Evolutionary conservation across 371 early-diverging fungal genomes (phyloP).

Genomic region (Homolaphlyctis polyrhiza): DNA sequence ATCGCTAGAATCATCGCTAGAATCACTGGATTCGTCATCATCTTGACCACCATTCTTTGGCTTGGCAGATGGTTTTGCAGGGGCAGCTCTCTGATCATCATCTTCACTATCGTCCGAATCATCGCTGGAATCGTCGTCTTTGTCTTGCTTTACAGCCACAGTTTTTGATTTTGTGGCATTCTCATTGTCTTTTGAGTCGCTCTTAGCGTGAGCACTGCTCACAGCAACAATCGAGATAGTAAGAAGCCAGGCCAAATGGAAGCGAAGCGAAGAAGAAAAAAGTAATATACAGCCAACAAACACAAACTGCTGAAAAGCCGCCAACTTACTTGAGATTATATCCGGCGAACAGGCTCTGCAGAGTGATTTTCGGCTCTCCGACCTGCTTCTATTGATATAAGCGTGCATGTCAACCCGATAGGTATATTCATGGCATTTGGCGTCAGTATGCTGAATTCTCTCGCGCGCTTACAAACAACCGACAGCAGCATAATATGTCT

Average conservation of each 20-base stretch:
- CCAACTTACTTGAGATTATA: background rate
- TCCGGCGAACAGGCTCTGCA: background rate
- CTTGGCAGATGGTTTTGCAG: slow-evolving; percentile 16
- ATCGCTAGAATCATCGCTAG: slow-evolving; percentile 15
- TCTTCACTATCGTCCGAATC: background rate
- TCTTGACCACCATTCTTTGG: slow-evolving; percentile 4
- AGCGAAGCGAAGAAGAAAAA: background rate
- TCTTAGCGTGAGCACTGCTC: background rate
- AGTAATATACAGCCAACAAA: background rate
- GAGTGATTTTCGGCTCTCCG: too few species aligned
- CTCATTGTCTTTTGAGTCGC: background rate
- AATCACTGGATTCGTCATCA: slow-evolving; percentile 8
- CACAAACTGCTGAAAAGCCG: too few species aligned
- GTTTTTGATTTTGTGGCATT: too few species aligned
- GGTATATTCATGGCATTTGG: background rate
- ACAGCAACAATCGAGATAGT: background rate
- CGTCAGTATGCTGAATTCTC: background rate
- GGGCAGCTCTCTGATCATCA: slow-evolving; percentile 17
- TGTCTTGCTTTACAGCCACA: background rate
- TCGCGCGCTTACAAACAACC: background rate
- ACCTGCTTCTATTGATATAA: too few species aligned
- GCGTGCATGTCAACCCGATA: background rate
- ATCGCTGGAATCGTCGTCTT: background rate
- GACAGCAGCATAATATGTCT: background rate
- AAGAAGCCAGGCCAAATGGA: background rate